Conservation (phyloP, 2,329 filamentous ascomycete species). For the Ophiosphaerella narmari region DNA sequence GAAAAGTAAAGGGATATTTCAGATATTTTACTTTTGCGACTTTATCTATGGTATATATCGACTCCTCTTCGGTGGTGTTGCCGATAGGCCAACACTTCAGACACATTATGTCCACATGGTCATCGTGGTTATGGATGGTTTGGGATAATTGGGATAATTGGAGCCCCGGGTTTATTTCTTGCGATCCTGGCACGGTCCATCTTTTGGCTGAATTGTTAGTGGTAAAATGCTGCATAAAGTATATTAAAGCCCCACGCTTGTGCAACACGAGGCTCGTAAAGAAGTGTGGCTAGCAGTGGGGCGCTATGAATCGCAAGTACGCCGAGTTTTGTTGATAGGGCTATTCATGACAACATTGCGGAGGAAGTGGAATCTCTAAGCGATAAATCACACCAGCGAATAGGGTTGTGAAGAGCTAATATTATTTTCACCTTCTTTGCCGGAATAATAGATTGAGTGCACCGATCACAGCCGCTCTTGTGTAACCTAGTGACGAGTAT, state of each 20-base stretch:
- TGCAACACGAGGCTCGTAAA: background rate
- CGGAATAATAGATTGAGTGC: no score
- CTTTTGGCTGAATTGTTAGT: slow-evolving; percentile 4
- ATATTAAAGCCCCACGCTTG: slow-evolving; percentile 14
- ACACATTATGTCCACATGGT: background rate
- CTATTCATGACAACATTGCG: background rate
- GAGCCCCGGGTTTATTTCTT: background rate
- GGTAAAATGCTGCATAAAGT: slow-evolving; percentile 9
- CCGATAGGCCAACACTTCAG: background rate
- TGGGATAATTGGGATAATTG: background rate
- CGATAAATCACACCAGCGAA: no score
- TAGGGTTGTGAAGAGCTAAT: no score
- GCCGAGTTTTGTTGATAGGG: no score
- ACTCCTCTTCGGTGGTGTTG: no score
- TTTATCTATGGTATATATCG: background rate
- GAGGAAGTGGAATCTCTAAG: background rate
- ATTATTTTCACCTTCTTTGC: no score
- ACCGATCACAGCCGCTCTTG: no score
- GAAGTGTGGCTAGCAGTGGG: slow-evolving; percentile 3
- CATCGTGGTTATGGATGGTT: background rate
- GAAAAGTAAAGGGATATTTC: background rate
- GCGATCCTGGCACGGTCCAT: background rate
- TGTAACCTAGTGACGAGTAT: no score
- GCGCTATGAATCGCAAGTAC: background rate
- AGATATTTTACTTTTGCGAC: background rate